Evolutionary conservation across 805 yeast genomes (phyloP).

Genomic region (Myxozyma kluyveri): DNA sequence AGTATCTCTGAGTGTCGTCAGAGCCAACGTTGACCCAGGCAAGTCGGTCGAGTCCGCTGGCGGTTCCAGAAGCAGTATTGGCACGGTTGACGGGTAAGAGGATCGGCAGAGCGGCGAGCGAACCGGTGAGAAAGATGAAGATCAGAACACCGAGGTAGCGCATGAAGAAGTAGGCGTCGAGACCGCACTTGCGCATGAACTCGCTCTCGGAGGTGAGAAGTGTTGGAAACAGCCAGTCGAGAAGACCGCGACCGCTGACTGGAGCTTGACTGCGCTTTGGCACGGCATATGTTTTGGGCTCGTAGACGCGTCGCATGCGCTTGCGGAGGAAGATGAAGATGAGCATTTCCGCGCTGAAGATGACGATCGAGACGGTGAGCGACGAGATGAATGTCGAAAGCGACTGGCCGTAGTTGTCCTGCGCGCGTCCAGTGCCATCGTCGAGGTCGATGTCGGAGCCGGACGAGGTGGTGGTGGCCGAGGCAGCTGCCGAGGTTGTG

Average conservation of each 20-base stretch:
- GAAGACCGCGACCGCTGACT: constrained; percentile 66
- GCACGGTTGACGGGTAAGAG: constrained; percentile 66
- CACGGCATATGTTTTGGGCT: constrained; percentile 72
- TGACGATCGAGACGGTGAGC: constrained; percentile 60
- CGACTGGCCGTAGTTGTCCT: constrained; percentile 41
- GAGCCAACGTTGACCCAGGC: constrained; percentile 70
- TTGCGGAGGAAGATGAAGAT: constrained; percentile 67
- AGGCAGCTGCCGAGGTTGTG: constrained; percentile 9
- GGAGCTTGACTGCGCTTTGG: constrained; percentile 58
- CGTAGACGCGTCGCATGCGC: constrained; percentile 70
- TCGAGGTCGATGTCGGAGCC: constrained; percentile 7
- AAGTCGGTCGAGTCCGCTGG: constrained; percentile 59
- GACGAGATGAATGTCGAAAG: constrained; percentile 75
- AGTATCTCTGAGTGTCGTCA: constrained; percentile 48
- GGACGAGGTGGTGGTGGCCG: constrained; percentile 3
- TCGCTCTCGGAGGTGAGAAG: constrained; percentile 68
- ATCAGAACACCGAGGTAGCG: constrained; percentile 67
- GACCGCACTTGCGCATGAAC: constrained; percentile 78
- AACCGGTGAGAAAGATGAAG: constrained; percentile 53
- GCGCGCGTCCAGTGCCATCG: constrained; percentile 21
- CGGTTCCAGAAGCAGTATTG: constrained; percentile 26
- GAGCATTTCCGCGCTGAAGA: constrained; percentile 61
- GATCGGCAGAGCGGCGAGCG: constrained; percentile 57
- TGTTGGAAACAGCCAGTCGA: constrained; percentile 68
- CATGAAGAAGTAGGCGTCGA: constrained; percentile 88